Evolutionary conservation across 441 rosid species (phyloP).

Genomic region (Flueggea neowawraea): DNA sequence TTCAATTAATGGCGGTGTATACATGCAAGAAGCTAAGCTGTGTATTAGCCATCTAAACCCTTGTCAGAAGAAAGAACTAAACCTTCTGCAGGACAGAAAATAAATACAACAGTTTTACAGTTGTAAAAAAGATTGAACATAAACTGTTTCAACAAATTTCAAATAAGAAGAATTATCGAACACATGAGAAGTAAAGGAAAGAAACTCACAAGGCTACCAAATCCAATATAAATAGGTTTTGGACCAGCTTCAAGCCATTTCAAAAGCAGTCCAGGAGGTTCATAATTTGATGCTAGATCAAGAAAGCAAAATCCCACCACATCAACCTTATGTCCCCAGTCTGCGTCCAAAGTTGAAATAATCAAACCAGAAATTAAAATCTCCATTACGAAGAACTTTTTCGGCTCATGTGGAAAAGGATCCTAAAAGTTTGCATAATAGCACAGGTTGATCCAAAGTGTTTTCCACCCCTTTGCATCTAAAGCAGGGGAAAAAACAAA

Average conservation of each 20-base stretch:
- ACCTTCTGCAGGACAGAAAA: too few relatives aligned
- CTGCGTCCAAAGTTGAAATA: constrained; percentile 36
- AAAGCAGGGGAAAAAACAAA: too few relatives aligned
- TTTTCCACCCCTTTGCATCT: too few relatives aligned
- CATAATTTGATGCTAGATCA: constrained; percentile 96
- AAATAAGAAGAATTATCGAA: background rate
- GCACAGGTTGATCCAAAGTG: too few relatives aligned
- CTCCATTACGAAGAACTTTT: background rate
- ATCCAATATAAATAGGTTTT: constrained; percentile 92
- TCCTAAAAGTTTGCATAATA: too few relatives aligned
- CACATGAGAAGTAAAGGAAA: background rate
- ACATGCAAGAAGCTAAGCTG: too few relatives aligned
- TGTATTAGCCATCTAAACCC: too few relatives aligned
- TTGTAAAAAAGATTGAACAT: too few relatives aligned
- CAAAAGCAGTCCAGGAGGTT: constrained; percentile 84
- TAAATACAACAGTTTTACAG: too few relatives aligned
- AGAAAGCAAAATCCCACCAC: constrained; percentile 99
- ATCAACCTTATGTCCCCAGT: constrained; percentile 97
- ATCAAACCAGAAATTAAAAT: constrained; percentile 16
- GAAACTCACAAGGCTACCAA: constrained; percentile 95
- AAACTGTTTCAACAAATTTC: background rate
- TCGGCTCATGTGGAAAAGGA: too few relatives aligned
- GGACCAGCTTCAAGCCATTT: constrained; percentile 92
- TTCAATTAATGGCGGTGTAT: too few relatives aligned
- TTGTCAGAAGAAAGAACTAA: too few relatives aligned